A percentile compares a stretch with the other conserved stretches of the same genome.
Evolutionary conservation across 2,329 filamentous ascomycete species (phyloP).

Genomic region (Raffaelea ambrosiae): DNA sequence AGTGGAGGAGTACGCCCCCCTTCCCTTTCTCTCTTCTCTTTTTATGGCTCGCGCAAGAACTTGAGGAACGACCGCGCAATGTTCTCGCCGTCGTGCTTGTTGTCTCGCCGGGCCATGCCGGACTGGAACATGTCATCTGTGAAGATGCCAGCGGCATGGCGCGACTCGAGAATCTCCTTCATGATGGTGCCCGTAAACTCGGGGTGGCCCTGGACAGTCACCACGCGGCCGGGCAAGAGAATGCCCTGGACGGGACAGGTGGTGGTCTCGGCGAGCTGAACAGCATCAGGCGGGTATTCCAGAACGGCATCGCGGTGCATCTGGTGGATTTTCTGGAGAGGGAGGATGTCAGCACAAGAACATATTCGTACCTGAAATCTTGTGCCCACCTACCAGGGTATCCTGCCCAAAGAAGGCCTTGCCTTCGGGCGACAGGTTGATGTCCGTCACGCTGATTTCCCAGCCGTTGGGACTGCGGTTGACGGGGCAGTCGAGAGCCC

Average conservation of each 20-base stretch:
- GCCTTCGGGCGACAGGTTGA: slow-evolving; percentile 60
- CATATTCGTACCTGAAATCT: not conserved
- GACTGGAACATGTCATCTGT: slow-evolving; percentile 59
- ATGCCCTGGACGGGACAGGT: slow-evolving; percentile 72
- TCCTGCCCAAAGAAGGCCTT: slow-evolving; percentile 63
- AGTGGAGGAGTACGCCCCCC: no score
- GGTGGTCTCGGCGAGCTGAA: slow-evolving; percentile 55
- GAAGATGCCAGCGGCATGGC: slow-evolving; percentile 62
- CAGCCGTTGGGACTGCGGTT: slow-evolving; percentile 61
- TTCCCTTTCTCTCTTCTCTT: no score
- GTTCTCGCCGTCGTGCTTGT: slow-evolving; percentile 69
- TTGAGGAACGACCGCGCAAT: slow-evolving; percentile 67
- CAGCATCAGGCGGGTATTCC: slow-evolving; percentile 51
- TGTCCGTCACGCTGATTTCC: slow-evolving; percentile 69
- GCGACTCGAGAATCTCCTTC: slow-evolving; percentile 54
- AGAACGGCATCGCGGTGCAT: slow-evolving; percentile 78
- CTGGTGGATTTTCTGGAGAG: slow-evolving; percentile 59
- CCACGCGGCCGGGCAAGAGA: slow-evolving; percentile 56
- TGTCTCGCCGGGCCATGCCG: slow-evolving; percentile 55
- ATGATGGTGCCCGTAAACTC: slow-evolving; percentile 72
- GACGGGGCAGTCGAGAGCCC: slow-evolving; percentile 62
- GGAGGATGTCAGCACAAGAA: not conserved
- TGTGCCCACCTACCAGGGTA: slow-evolving; percentile 34
- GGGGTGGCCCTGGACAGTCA: slow-evolving; percentile 80
- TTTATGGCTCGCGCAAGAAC: slow-evolving; percentile 56